phyloP scores from a whole-genome alignment of 139 green algal species.

The Ettlia oleoabundans region DNA sequence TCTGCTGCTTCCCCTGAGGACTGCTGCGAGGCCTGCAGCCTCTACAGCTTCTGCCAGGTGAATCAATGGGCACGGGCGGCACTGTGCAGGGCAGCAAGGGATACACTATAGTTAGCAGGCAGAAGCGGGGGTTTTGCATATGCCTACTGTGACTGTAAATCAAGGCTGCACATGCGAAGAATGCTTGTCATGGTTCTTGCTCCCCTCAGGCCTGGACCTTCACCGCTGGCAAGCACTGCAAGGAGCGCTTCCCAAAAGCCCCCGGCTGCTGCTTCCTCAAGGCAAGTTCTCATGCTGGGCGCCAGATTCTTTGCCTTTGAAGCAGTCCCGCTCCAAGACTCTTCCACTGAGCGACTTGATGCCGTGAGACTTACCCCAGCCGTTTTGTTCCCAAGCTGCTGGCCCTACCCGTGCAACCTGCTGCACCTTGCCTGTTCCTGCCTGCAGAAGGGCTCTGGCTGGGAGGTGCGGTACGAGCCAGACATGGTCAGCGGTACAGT shows the following conservation, averaged over 20 bases:
- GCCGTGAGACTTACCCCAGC: too few species aligned
- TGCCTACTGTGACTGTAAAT: too few species aligned
- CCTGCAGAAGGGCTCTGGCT: constrained; percentile 11
- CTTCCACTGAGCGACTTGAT: neutral
- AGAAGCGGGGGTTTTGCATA: too few species aligned
- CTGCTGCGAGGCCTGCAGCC: constrained; percentile 24
- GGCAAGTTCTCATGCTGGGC: too few species aligned
- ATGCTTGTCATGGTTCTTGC: too few species aligned
- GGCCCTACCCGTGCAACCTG: neutral
- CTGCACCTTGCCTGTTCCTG: neutral
- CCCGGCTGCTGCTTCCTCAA: constrained; percentile 26
- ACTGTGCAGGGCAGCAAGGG: neutral
- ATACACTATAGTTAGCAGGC: too few species aligned
- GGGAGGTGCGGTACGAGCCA: neutral
- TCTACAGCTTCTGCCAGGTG: constrained; percentile 20
- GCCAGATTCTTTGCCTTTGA: too few species aligned
- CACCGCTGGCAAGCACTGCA: neutral
- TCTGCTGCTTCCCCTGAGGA: neutral
- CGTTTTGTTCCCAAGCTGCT: neutral
- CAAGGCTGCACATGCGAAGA: too few species aligned
- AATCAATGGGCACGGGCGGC: neutral
- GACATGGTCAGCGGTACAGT: constrained; percentile 16
- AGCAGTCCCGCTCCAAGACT: neutral
- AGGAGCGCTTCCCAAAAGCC: constrained; percentile 8
- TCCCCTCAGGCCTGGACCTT: constrained; percentile 16